Evolutionary conservation across 805 yeast genomes (phyloP).

Genomic region (Metschnikowia kunwiensis): DNA sequence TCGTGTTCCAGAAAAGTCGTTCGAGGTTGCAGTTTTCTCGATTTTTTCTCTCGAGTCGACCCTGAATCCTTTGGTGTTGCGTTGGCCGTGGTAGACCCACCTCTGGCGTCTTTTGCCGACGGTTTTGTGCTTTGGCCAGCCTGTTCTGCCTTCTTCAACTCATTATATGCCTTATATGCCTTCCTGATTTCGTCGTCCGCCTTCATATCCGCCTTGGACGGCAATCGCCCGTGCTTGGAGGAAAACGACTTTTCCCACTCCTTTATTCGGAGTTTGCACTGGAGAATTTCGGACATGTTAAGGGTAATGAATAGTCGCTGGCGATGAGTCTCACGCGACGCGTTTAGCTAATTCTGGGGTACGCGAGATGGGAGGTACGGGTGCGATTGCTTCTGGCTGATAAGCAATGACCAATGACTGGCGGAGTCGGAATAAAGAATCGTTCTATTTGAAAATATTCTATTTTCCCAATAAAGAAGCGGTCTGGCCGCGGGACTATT

Average conservation of each 20-base stretch:
- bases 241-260: constrained; percentile 39
- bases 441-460: too few relatives aligned
- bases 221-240: constrained; percentile 26
- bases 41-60: background rate
- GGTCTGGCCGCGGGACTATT: too few relatives aligned
- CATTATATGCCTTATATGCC: constrained; percentile 33
- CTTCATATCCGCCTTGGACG: constrained; percentile 36
- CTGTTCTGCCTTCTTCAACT: constrained; percentile 10
- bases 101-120: background rate
- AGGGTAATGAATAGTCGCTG: background rate
- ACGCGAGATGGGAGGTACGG: background rate
- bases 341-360: background rate
- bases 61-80: background rate
- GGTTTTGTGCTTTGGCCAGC: background rate
- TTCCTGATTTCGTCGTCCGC: constrained; percentile 25
- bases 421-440: too few relatives aligned
- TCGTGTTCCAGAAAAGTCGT: background rate
- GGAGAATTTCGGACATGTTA: constrained; percentile 10
- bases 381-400: too few relatives aligned
- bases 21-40: background rate
- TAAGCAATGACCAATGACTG: too few relatives aligned
- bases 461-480: too few relatives aligned
- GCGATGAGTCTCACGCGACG: background rate
- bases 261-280: constrained; percentile 26
- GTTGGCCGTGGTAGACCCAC: too few relatives aligned